These are phyloP conservation scores for Carallia pectinifolia DNA, from an alignment of 345 rosid genomes.

Conservation along the genomic window DNA sequence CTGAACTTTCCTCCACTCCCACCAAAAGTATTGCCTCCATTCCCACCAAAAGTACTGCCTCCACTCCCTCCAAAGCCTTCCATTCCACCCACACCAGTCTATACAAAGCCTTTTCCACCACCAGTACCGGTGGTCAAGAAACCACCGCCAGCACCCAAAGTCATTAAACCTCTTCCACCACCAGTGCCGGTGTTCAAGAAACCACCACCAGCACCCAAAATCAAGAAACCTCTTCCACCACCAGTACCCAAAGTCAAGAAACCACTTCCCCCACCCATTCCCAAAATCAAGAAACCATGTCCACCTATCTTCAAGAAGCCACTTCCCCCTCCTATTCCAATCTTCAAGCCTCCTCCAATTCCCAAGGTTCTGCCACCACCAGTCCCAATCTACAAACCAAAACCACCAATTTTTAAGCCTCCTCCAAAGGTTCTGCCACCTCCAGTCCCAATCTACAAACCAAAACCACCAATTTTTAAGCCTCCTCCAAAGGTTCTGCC, in stretches of 20 bases:
- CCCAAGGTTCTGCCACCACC: conserved; percentile 15
- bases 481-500: conserved; percentile 13
- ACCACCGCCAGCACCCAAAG: background rate
- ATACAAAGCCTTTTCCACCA: background rate
- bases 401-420: background rate
- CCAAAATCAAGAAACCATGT: background rate
- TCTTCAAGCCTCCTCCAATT: conserved; percentile 7
- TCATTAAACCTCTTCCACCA: no score
- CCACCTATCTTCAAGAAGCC: conserved; percentile 9
- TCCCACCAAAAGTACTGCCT: no score
- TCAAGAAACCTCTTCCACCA: conserved; percentile 3
- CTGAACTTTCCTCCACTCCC: no score
- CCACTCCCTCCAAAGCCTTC: background rate
- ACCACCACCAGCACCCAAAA: conserved; percentile 17
- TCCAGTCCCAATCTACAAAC: conserved; percentile 30
- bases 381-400: conserved; percentile 23
- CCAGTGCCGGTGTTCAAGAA: no score
- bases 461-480: background rate
- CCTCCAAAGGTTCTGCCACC: conserved; percentile 17
- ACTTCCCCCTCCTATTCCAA: conserved; percentile 21
- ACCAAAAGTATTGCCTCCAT: no score
- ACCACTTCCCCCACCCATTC: conserved; percentile 22
- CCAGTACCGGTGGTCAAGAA: background rate
- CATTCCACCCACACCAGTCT: no score
- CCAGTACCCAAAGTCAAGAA: background rate